Evolutionary conservation across 169 alveolate species (phyloP), one percentile per base, ranked within the genome.

Genomic region (Plasmodium blacklocki): DNA sequence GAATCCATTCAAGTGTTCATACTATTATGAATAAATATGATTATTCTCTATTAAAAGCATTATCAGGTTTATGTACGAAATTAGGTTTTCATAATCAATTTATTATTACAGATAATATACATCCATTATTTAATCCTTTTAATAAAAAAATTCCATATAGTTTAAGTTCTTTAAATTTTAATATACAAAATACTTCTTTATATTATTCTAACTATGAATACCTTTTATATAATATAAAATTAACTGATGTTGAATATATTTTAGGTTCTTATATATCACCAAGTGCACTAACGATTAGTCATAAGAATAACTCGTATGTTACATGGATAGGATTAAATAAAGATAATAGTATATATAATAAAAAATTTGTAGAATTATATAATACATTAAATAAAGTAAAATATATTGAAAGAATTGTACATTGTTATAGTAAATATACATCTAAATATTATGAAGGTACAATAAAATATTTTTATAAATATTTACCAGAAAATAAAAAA

Each of bases 1-100:
- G 91, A 32, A 83, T 83, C 18, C 91, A 83, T 70, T 70, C 91
- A 11, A 71, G 85, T 83, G 86, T 83, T 2, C 85, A 83, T 45
- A 83, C 73, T 45, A 59, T 83, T 67, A 83, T 83, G 91, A 71
- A 68, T 70, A 71, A 83, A 49, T 39, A 54, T 14, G 91, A 83
- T 50, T 68, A 43, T 83, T 56, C 58, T 21, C 54, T 83, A 58
- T 70, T 83, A 21, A 83, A 83, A 83, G 63, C 56, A 23, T 83
- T 83, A 83, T 45, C 18, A 43, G 91, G 91, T 0, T 83, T 83
- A 58, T 83, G 91, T 68, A 83, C 91, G 5, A 83, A 83, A 23
- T 54, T 83, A 49, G 91, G 91, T 0, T 83, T 83, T 19, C 91
- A 83, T 58, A 70, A 68, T 18, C 91, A 83, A 7, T 83, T 83